Evolutionary conservation across 345 rosid species (phyloP), one percentile per base, ranked within the genome.

Genomic region (Draba incana): DNA sequence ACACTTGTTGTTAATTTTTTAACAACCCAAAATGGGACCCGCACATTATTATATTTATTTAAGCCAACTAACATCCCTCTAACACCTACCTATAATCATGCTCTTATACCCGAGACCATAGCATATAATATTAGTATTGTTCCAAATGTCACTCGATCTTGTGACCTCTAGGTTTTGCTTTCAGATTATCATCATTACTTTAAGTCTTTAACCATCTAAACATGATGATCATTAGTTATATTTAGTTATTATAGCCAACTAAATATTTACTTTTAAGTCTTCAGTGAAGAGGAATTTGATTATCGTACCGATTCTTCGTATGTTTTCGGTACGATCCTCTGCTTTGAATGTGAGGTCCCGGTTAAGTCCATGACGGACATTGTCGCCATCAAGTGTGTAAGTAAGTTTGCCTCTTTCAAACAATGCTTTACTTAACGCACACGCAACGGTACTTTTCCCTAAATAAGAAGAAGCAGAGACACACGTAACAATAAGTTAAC

Each of bases 361-460:
- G 78, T 85, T 85, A 56, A 90, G 86, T 55, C 94, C 90, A 74
- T 90, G 94, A 16, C 88, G 85, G 43, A 88, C 84, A 78, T 90
- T 90, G 74, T 90, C 94, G 14, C 94, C 97, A 66, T 87, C 97
- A 1, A 87, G 92, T 61, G 89, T 77, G 81, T 86, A 87, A 57
- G 85, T 75, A 62, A 90, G 77, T 75, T 90, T 90, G 73, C 92
- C 86, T 80, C 82, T 83, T 54, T 71, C 75, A 65, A 79, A 82
- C 77, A 87, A 77, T 53, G 76, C 83, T 51, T 74, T 79, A 39
- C 85, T 82, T 69, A 87, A 28, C 4, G 94, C 90, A 72, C 92
- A 90, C 0, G 94, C 94, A 81, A 87, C 58, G n/a, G 94, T 90
- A 84, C 94, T 90, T 78, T 90, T 90, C 30, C 94, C 94, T 81